Base-by-base conservation (phyloP, 1,284 basidiomycete genomes). In the Leucoagaricus sp. region DNA sequence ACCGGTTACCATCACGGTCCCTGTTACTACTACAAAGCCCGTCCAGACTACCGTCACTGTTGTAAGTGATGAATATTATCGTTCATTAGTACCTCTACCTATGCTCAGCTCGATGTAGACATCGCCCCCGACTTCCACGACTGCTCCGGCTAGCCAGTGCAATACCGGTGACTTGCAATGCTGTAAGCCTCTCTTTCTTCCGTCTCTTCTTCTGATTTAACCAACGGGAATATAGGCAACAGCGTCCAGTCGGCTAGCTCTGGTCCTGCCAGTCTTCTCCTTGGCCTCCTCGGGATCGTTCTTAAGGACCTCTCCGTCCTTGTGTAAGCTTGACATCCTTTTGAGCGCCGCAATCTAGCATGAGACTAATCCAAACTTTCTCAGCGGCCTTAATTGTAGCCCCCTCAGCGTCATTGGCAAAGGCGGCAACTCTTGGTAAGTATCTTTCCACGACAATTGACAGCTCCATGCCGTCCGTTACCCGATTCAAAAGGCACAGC, bases 91-190 rank as follows among this genome's bases (percentile, higher is more conserved):
- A 19, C 25, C n/a, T 52, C n/a, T n/a, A n/a, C n/a, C n/a, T n/a
- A n/a, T n/a, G n/a, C n/a, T n/a, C n/a, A n/a, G 41, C 17, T 49
- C 36, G 38, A 19, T 23, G n/a, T 17, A 54, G 53, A 61, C 53
- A 57, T 55, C 61, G 34, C 55, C 51, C n/a, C 58, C 49, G 15
- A 48, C 53, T 7, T 26, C 33, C 15, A 54, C 53, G 12, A 48
- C 53, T 38, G 50, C 52, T 23, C 59, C 50, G 19, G 54, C 60
- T 34, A 56, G 55, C 49, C 61, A 66, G 21, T 72, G 69, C 65
- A 67, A 66, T 58, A 68, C 64, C 21, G 70, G 72, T n/a, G n/a
- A 58, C 9, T 42, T 71, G 26, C 67, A 70, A 55, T 73, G 71
- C 67, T 73, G 71, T 63, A 63, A 67, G 58, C 63, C 41, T 13